These are phyloP conservation scores for Apiospora arundinis DNA, from an alignment of 2,329 filamentous ascomycete genomes.

Conservation along the genomic window DNA sequence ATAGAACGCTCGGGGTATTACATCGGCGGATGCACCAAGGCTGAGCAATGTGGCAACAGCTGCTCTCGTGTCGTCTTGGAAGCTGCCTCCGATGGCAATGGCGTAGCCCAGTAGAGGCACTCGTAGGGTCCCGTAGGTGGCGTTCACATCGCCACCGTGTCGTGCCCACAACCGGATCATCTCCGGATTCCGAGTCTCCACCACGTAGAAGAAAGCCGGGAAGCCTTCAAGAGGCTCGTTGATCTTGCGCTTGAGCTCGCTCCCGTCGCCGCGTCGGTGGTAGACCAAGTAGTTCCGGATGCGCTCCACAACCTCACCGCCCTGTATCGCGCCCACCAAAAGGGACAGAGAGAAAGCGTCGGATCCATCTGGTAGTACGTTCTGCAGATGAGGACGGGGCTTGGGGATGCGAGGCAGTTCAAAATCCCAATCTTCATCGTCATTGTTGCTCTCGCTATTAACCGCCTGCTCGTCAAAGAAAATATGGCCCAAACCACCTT, in stretches of 20 bases:
- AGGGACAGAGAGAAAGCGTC: neutral
- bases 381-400: neutral
- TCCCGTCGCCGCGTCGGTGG: constrained; percentile 19
- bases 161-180: constrained; percentile 31
- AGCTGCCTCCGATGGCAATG: constrained; percentile 24
- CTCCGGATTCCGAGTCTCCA: constrained; percentile 28
- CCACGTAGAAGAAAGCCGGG: constrained; percentile 34
- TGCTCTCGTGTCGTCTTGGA: neutral
- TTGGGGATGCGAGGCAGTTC: neutral
- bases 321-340: constrained; percentile 21
- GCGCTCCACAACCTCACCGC: neutral
- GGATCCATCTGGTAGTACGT: neutral
- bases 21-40: constrained; percentile 28
- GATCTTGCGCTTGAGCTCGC: constrained; percentile 21
- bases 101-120: constrained; percentile 33
- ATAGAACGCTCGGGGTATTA: constrained; percentile 31
- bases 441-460: neutral
- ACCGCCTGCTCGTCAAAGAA: too few species aligned
- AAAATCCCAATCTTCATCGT: neutral
- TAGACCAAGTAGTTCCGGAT: constrained; percentile 26
- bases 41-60: constrained; percentile 28
- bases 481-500: too few species aligned
- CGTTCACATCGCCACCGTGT: constrained; percentile 32
- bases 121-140: constrained; percentile 24
- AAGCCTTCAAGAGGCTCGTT: constrained; percentile 29